These are phyloP conservation scores for Gossypium longicalyx DNA, from an alignment of 345 rosid genomes.

Conservation along the genomic window DNA sequence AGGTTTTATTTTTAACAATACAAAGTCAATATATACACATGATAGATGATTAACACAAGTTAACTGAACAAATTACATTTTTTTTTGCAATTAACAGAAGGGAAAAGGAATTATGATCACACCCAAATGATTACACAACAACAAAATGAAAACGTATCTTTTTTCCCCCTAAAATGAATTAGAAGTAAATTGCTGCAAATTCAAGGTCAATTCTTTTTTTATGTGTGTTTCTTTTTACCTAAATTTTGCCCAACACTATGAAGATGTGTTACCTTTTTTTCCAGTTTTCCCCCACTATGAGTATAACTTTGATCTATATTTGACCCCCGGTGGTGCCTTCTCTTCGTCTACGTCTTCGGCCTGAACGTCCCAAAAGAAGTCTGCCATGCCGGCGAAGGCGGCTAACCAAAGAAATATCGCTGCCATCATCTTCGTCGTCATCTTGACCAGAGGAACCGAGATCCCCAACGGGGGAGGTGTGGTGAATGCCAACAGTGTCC, in stretches of 20 bases:
- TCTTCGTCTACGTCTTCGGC: constrained; percentile 72
- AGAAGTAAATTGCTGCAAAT: constrained; percentile 15
- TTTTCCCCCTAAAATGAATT: constrained; percentile 12
- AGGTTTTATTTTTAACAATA: not conserved
- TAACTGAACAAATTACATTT: not conserved
- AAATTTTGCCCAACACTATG: constrained; percentile 13
- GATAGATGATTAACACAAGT: constrained; percentile 2
- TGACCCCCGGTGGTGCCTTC: constrained; percentile 34
- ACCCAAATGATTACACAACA: constrained; percentile 8
- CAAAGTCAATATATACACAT: not conserved
- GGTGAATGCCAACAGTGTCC: constrained; percentile 25
- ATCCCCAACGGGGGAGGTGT: constrained; percentile 29
- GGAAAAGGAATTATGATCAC: constrained; percentile 1
- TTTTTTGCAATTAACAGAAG: not conserved
- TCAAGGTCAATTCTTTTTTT: constrained; percentile 11
- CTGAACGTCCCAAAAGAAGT: constrained; percentile 58
- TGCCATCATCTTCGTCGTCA: constrained; percentile 32
- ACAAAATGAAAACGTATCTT: constrained; percentile 3
- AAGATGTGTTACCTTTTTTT: constrained; percentile 13
- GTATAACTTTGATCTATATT: constrained; percentile 4
- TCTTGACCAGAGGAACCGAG: constrained; percentile 42
- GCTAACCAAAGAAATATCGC: constrained; percentile 50
- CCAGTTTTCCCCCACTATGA: constrained; percentile 4
- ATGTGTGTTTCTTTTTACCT: not conserved
- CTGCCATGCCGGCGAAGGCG: constrained; percentile 67